phyloP scores from a whole-genome alignment of 2,329 filamentous ascomycete species.

The Nakataea oryzae region DNA sequence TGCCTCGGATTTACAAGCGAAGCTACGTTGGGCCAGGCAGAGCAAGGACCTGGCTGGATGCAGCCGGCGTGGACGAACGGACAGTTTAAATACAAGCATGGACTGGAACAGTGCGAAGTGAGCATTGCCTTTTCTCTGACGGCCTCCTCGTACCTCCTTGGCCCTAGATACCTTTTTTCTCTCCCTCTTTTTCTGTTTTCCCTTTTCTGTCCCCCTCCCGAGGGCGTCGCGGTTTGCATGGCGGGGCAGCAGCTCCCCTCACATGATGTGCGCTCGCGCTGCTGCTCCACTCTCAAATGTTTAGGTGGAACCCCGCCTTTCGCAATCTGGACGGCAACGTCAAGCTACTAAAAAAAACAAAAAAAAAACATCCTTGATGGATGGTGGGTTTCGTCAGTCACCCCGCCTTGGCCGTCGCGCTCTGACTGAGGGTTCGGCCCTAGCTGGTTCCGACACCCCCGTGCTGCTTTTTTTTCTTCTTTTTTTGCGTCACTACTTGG shows the following conservation, averaged over 20 bases:
- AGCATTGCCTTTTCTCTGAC: background rate
- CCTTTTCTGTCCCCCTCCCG: background rate
- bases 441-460: background rate
- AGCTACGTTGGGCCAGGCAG: too few species aligned
- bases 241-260: background rate
- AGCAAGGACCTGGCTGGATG: background rate
- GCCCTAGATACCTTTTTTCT: background rate
- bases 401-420: background rate
- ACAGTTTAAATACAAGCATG: background rate
- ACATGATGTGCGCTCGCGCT: too few species aligned
- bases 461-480: too few species aligned
- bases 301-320: background rate
- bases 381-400: background rate
- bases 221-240: background rate
- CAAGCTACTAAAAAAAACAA: too few species aligned
- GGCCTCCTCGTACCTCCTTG: background rate
- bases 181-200: background rate
- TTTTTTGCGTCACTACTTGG: background rate
- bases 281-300: background rate
- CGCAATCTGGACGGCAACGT: background rate
- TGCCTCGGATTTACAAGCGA: background rate
- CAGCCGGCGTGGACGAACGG: background rate
- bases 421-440: background rate
- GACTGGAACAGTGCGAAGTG: background rate
- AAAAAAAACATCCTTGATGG: background rate